Conservation (phyloP, 495 filamentous ascomycete species). For the Penicillium roqueforti region DNA sequence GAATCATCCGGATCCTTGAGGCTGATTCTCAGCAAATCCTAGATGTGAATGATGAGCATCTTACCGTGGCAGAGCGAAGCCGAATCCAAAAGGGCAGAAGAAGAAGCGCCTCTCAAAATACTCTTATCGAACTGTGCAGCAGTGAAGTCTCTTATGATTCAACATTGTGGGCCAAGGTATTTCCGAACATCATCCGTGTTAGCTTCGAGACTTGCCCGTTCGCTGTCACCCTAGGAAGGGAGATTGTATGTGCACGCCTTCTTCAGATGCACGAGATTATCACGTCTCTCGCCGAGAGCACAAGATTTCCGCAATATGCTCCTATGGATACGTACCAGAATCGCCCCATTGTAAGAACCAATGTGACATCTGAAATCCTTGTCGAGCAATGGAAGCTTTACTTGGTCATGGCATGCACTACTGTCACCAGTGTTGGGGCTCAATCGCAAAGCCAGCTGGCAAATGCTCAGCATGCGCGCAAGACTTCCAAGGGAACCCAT, state of each 20-base stretch:
- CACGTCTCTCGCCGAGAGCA: slow-evolving; percentile 67
- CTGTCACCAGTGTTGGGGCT: slow-evolving; percentile 77
- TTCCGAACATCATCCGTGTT: slow-evolving; percentile 89
- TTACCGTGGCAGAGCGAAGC: slow-evolving; percentile 89
- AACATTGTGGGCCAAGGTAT: slow-evolving; percentile 95
- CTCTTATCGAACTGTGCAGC: slow-evolving; percentile 87
- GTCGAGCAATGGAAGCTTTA: slow-evolving; percentile 99
- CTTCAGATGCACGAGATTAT: slow-evolving; percentile 88
- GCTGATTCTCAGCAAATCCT: slow-evolving; percentile 83
- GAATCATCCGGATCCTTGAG: slow-evolving; percentile 89
- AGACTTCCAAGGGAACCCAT: slow-evolving; percentile 70
- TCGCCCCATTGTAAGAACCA: slow-evolving; percentile 48
- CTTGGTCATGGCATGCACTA: slow-evolving; percentile 94
- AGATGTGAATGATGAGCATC: slow-evolving; percentile 85
- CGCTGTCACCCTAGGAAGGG: slow-evolving; percentile 82
- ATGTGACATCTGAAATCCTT: slow-evolving; percentile 78
- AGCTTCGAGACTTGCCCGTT: slow-evolving; percentile 88
- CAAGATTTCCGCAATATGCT: slow-evolving; percentile 57
- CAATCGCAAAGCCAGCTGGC: slow-evolving; percentile 54
- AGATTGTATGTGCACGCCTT: slow-evolving; percentile 86
- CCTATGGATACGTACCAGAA: slow-evolving; percentile 48
- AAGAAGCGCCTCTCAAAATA: slow-evolving; percentile 77
- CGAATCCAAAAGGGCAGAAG: slow-evolving; percentile 86
- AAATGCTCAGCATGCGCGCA: slow-evolving; percentile 76
- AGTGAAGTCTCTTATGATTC: slow-evolving; percentile 94